phyloP scores from a whole-genome alignment of 2,329 filamentous ascomycete genomes.

The Albophoma yamanashiensis region DNA sequence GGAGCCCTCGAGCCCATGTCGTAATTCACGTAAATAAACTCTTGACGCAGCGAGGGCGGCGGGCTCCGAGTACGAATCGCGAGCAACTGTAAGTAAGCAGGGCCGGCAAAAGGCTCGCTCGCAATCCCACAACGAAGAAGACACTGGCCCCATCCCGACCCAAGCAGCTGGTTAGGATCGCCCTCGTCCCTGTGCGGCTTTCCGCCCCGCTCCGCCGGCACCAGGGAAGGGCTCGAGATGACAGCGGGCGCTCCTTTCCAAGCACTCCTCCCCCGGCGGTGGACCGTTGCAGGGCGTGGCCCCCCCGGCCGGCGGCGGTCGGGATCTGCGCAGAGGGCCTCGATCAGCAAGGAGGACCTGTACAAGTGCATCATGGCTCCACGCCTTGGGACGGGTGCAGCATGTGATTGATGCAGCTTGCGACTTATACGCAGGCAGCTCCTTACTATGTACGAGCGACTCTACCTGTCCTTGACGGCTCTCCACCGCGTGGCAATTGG shows the following conservation, averaged over 20 bases:
- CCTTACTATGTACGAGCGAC: no score
- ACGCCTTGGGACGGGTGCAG: background rate
- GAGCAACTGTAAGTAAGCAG: background rate
- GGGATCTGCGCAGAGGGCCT: background rate
- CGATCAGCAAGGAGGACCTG: background rate
- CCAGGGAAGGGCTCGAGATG: background rate
- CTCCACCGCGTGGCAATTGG: background rate
- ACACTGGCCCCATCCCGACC: background rate
- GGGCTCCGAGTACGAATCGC: no score
- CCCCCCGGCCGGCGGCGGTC: background rate
- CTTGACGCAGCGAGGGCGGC: background rate
- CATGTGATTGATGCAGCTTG: background rate
- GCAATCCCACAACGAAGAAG: background rate
- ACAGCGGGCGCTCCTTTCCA: background rate
- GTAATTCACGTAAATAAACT: background rate
- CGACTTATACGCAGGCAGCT: background rate
- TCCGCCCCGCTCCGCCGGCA: background rate
- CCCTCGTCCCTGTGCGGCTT: background rate
- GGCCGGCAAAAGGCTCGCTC: background rate
- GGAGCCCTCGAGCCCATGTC: background rate
- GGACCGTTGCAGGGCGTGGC: background rate
- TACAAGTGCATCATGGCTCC: background rate
- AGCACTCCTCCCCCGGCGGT: background rate
- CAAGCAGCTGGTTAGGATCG: background rate
- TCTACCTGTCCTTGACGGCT: background rate